A percentile compares a stretch with the other conserved stretches of the same genome.
Conservation (phyloP, 441 rosid genomes). For the Monsonia emarginata region DNA sequence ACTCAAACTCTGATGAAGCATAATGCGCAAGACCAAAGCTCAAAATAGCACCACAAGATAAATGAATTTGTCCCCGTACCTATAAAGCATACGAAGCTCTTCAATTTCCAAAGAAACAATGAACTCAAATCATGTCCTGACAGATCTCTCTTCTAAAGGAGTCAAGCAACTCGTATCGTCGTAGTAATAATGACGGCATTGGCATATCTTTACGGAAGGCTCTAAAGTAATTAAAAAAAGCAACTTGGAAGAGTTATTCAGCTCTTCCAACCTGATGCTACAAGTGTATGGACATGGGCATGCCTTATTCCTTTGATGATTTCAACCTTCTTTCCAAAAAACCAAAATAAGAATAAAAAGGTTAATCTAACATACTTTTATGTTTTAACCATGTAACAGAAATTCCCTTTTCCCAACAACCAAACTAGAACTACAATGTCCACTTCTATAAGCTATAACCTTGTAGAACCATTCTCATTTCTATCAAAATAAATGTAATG, state of each 20-base stretch:
- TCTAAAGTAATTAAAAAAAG: neutral
- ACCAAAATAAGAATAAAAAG: slow-evolving; percentile 1
- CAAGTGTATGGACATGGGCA: neutral
- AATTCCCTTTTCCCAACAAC: neutral
- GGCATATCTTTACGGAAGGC: neutral
- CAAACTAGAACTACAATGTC: neutral
- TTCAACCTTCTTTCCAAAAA: neutral
- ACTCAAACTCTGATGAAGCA: slow-evolving; percentile 74
- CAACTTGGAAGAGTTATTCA: neutral
- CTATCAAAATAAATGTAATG: neutral
- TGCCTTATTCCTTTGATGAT: neutral
- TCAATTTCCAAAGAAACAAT: neutral
- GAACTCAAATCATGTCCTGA: neutral
- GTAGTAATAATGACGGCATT: neutral
- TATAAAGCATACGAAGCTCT: slow-evolving; percentile 23
- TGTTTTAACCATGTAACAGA: neutral
- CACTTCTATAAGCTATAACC: neutral
- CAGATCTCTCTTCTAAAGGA: neutral
- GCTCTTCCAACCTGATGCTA: neutral
- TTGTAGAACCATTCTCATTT: neutral
- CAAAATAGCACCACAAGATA: slow-evolving; percentile 54
- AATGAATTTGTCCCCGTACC: slow-evolving; percentile 73
- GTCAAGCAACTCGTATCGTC: neutral
- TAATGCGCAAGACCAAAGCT: slow-evolving; percentile 77
- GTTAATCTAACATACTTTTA: neutral